Percentiles rank a stretch among this genome's conserved stretches.
These are phyloP conservation scores for Candida boidinii DNA, from an alignment of 805 yeast species.

Conservation along the genomic window DNA sequence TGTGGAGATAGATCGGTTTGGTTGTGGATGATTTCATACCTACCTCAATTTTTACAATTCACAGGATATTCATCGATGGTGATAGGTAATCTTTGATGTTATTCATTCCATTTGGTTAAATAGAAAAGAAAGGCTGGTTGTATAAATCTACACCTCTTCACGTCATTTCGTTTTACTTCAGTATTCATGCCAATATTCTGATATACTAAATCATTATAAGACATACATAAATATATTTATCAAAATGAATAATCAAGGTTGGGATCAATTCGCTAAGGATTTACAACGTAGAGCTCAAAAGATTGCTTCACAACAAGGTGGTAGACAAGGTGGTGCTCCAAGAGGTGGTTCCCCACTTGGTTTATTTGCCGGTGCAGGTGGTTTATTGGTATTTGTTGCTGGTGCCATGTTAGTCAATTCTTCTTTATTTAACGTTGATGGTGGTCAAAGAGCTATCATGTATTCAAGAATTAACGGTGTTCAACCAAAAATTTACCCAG, in stretches of 20 bases:
- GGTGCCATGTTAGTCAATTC: slow-evolving; percentile 45
- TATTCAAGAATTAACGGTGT: slow-evolving; percentile 86
- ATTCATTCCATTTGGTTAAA: too few relatives aligned
- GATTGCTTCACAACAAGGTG: slow-evolving; percentile 26
- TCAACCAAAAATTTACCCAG: slow-evolving; percentile 71
- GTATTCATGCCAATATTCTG: background rate
- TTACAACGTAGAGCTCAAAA: slow-evolving; percentile 37
- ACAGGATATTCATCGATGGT: too few relatives aligned
- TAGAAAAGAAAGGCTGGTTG: background rate
- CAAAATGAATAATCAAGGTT: slow-evolving; percentile 31
- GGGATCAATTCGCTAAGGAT: slow-evolving; percentile 43
- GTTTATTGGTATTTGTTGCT: slow-evolving; percentile 48
- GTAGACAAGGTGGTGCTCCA: slow-evolving; percentile 20
- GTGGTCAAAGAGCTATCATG: slow-evolving; percentile 96
- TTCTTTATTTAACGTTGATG: slow-evolving; percentile 81
- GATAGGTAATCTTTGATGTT: too few relatives aligned
- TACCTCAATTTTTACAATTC: too few relatives aligned
- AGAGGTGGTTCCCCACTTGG: slow-evolving; percentile 35
- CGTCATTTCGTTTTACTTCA: too few relatives aligned
- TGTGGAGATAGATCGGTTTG: too few relatives aligned
- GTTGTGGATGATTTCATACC: too few relatives aligned
- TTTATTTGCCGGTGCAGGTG: slow-evolving; percentile 56
- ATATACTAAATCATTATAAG: background rate
- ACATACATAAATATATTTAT: too few relatives aligned
- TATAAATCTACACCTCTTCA: background rate